Evolutionary conservation across 2,329 filamentous ascomycete genomes (phyloP).

Genomic region (Cercospora brassicicola): DNA sequence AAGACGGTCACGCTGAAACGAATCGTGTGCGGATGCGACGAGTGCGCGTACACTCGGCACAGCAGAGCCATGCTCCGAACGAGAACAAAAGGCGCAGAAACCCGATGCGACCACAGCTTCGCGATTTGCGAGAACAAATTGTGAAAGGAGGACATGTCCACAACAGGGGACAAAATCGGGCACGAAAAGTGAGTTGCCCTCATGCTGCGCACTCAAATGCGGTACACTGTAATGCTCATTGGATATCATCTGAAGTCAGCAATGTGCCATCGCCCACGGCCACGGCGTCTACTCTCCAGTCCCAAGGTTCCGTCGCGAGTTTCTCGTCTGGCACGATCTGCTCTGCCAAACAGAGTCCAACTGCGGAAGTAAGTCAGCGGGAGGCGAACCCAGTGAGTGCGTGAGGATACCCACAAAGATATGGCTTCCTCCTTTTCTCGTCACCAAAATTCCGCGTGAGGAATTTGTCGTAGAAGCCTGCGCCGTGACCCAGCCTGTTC

Average conservation of each 20-base stretch:
- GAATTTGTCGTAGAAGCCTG: constrained; percentile 96
- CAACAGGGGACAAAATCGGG: not conserved
- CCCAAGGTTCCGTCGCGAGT: constrained; percentile 73
- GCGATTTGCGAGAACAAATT: not conserved
- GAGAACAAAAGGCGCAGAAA: not conserved
- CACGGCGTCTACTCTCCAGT: constrained; percentile 73
- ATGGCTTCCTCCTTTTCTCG: constrained; percentile 51
- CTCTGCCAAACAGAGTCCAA: constrained; percentile 81
- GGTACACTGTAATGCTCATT: constrained; percentile 56
- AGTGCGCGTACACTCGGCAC: not conserved
- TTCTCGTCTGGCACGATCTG: constrained; percentile 70
- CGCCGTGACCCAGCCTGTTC: constrained; percentile 84
- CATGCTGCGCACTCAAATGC: constrained; percentile 15
- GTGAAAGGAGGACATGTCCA: not conserved
- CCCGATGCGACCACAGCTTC: not conserved
- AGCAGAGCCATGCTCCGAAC: not conserved
- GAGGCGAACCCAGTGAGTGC: no score
- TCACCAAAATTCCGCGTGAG: constrained; percentile 66
- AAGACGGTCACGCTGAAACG: no score
- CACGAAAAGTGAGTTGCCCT: constrained; percentile 17
- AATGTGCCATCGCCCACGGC: constrained; percentile 37
- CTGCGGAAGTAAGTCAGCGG: constrained; percentile 40
- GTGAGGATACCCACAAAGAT: constrained; percentile 54
- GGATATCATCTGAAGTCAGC: constrained; percentile 61
- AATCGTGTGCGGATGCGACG: not conserved